Evolutionary conservation across 2,329 filamentous ascomycete species (phyloP), one percentile per base, ranked within the genome.

Genomic region (Fusarium dlaminii): DNA sequence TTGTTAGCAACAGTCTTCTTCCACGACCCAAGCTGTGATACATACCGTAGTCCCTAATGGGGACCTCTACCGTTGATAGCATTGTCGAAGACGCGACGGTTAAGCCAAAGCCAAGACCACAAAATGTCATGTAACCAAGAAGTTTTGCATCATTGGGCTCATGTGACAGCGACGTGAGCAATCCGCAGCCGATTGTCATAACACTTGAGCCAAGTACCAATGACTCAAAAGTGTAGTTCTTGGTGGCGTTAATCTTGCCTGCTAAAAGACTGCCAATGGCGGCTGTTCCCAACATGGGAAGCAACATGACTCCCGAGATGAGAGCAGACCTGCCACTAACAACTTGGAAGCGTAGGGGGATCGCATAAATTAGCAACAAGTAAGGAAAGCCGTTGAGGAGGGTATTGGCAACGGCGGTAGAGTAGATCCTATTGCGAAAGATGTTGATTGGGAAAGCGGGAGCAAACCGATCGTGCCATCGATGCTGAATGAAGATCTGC

Each of bases 41-140:
- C 51, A 51, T 78, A 87, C 87, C 86, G 68, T 86, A 85, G 36
- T 89, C 85, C 36, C 79, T 76, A 18, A 83, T 78, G 0, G 86
- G 81, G 18, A 86, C 81, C 71, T 87, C 85, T 5, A 82, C 70
- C 5, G 76, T 73, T 4, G 84, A 84, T 22, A 87, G 70, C 72
- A 88, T 86, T 1, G 87, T 89, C 6, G 85, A 81, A 5, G 83
- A 82, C 4, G 87, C 80, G 5, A 86, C 84, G 6, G 84, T 83
- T 40, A 89, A 74, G 0, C 88, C 87, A 68, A 88, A 88, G 0
- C 87, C 87, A 36, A 89, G 77, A 7, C 88, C 88, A n/a, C 87
- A 80, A 60, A 89, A 85, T 0, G 83, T 82, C 58, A 89, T 75
- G 65, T 86, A 88, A 0, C 87, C 87, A 3, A 89, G 77, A 9